A percentile compares a stretch with the other conserved stretches of the same genome.
These are phyloP conservation scores for Neonectria punicea DNA, from an alignment of 2,329 filamentous ascomycete species.

Conservation along the genomic window DNA sequence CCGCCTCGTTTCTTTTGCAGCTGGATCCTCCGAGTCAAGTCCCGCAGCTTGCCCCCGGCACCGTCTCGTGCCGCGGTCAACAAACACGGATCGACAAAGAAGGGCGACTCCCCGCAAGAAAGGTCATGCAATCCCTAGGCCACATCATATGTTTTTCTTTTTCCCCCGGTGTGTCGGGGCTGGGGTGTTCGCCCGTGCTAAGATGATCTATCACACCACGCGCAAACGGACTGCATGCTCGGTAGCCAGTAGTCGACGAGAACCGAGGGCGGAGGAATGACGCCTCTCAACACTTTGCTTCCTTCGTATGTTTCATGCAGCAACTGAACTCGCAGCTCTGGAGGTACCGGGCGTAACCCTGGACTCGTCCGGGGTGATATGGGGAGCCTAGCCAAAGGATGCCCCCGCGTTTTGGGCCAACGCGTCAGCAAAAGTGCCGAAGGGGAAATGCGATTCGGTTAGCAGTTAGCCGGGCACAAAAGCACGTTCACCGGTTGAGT, in stretches of 20 bases:
- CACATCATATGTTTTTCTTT: slow-evolving; percentile 13
- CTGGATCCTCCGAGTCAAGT: slow-evolving; percentile 1
- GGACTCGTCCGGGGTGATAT: not conserved
- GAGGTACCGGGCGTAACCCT: not conserved
- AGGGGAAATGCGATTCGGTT: not conserved
- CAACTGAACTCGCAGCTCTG: not conserved
- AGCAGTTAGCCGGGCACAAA: not conserved
- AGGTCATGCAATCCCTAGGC: slow-evolving; percentile 4
- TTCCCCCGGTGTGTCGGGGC: not conserved
- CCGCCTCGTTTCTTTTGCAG: slow-evolving; percentile 4
- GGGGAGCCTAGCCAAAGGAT: not conserved
- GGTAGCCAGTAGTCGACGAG: slow-evolving; percentile 9
- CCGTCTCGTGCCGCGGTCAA: not conserved
- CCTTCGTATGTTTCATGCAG: slow-evolving; percentile 12
- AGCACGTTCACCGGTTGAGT: not conserved
- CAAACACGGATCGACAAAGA: not conserved
- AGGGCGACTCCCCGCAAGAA: not conserved
- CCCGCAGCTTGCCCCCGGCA: not conserved
- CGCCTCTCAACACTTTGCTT: not conserved
- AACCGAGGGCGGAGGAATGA: not conserved
- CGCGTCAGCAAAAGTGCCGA: not conserved
- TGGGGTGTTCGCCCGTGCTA: slow-evolving; percentile 9
- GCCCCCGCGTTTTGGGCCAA: slow-evolving; percentile 4
- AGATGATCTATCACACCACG: slow-evolving; percentile 19
- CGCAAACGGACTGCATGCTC: slow-evolving; percentile 3